These are phyloP conservation scores for Mortierella sp. DNA, from an alignment of 371 early-diverging fungal genomes.

Conservation along the genomic window DNA sequence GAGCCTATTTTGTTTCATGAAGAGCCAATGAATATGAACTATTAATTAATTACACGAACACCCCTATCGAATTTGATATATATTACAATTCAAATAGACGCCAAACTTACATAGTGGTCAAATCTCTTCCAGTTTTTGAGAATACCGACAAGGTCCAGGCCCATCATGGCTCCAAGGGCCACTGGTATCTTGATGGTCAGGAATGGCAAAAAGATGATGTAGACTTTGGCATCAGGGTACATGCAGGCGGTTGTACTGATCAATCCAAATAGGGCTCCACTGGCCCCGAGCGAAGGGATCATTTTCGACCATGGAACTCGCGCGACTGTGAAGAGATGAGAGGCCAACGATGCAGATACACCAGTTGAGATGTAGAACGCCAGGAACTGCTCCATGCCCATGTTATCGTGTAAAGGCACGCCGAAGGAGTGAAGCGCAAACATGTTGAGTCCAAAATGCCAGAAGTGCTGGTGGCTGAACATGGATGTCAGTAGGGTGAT, in stretches of 20 bases:
- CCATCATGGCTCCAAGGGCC: conserved; percentile 71
- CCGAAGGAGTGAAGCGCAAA: conserved; percentile 75
- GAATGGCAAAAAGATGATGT: conserved; percentile 81
- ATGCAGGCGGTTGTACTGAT: conserved; percentile 69
- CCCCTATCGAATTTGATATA: no score
- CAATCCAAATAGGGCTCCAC: conserved; percentile 82
- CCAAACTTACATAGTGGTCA: conserved; percentile 75
- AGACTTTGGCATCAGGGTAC: conserved; percentile 73
- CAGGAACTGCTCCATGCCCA: conserved; percentile 79
- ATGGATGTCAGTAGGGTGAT: conserved; percentile 78
- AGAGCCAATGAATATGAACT: neutral
- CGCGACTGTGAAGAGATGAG: conserved; percentile 68
- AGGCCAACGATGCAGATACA: conserved; percentile 71
- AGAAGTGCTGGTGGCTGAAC: conserved; percentile 74
- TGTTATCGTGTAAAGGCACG: conserved; percentile 57
- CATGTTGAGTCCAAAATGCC: conserved; percentile 80
- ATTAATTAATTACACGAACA: neutral
- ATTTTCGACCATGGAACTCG: conserved; percentile 63
- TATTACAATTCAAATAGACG: neutral
- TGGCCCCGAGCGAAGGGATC: conserved; percentile 81
- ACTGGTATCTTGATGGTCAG: conserved; percentile 73
- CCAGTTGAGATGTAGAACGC: conserved; percentile 82
- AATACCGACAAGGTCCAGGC: conserved; percentile 73
- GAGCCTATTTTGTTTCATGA: conserved; percentile 61
- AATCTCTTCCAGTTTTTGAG: conserved; percentile 71